phyloP scores from a whole-genome alignment of 495 filamentous ascomycete species.

The Penicillium samsonianum region DNA sequence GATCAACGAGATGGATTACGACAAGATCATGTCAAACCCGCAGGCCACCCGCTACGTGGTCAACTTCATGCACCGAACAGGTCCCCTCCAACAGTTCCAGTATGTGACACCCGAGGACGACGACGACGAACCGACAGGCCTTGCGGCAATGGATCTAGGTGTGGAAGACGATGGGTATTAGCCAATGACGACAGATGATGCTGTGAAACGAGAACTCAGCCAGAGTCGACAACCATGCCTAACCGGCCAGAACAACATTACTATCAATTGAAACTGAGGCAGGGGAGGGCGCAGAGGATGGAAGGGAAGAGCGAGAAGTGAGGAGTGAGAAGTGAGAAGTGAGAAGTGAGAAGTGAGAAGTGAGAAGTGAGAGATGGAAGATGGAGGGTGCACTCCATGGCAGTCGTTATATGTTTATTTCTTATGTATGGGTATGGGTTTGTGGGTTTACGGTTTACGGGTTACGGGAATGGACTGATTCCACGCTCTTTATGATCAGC shows the following conservation, averaged over 20 bases:
- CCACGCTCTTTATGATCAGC: too few relatives aligned
- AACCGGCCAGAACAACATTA: neutral
- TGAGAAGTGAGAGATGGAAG: neutral
- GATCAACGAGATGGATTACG: too few relatives aligned
- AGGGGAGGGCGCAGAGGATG: too few relatives aligned
- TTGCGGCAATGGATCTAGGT: too few relatives aligned
- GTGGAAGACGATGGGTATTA: too few relatives aligned
- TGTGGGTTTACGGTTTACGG: too few relatives aligned
- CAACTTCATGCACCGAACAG: conserved; percentile 2
- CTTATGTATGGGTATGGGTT: neutral
- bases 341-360: too few relatives aligned
- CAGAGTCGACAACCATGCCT: neutral
- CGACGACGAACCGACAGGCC: too few relatives aligned
- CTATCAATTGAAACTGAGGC: neutral
- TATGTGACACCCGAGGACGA: too few relatives aligned
- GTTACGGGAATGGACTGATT: neutral
- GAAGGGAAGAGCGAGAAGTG: too few relatives aligned
- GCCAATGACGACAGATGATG: neutral
- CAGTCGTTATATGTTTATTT: too few relatives aligned
- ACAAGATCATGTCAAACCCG: neutral
- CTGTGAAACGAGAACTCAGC: neutral
- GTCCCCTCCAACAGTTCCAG: neutral
- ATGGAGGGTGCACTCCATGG: conserved; percentile 1
- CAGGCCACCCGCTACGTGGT: conserved; percentile 6
- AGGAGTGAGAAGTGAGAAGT: neutral